A percentile compares a stretch with the other conserved stretches of the same genome.
Conservation (phyloP, 1,284 basidiomycete genomes). For the Pterulicium gracile region DNA sequence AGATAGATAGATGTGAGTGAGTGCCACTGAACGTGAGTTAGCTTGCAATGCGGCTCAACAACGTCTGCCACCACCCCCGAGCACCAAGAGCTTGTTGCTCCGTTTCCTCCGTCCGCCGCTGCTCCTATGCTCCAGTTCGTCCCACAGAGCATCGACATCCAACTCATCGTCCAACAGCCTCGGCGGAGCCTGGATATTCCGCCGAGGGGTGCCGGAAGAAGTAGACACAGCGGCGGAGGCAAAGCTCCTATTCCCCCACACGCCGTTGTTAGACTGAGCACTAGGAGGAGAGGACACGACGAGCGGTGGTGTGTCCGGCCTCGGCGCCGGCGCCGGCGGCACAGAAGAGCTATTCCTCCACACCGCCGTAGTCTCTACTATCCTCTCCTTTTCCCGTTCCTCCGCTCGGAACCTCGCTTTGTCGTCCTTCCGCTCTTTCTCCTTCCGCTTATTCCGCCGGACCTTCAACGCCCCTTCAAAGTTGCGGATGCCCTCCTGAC, state of each 20-base stretch:
- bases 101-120: slow-evolving; percentile 49
- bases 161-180: slow-evolving; percentile 47
- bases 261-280: slow-evolving; percentile 33
- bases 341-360: slow-evolving; percentile 13
- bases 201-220: slow-evolving; percentile 14
- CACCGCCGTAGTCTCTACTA: slow-evolving; percentile 19
- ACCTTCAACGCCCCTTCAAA: slow-evolving; percentile 75
- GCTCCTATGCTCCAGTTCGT: slow-evolving; percentile 59
- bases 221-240: slow-evolving; percentile 56
- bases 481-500: slow-evolving; percentile 56
- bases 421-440: slow-evolving; percentile 76
- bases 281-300: slow-evolving; percentile 11
- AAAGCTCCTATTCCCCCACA: slow-evolving; percentile 71
- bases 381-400: slow-evolving; percentile 61
- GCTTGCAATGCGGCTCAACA: too few species aligned
- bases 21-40: too few species aligned
- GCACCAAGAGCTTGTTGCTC: slow-evolving; percentile 54
- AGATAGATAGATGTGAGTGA: too few species aligned
- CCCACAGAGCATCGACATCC: slow-evolving; percentile 75
- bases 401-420: slow-evolving; percentile 72
- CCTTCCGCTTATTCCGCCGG: slow-evolving; percentile 65
- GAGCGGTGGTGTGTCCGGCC: slow-evolving; percentile 14
- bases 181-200: slow-evolving; percentile 11
- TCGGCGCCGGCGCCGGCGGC: slow-evolving; percentile 6
- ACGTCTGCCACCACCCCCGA: slow-evolving; percentile 44